phyloP scores from a whole-genome alignment of 208 protist genomes.

The Hexamita inflata region DNA sequence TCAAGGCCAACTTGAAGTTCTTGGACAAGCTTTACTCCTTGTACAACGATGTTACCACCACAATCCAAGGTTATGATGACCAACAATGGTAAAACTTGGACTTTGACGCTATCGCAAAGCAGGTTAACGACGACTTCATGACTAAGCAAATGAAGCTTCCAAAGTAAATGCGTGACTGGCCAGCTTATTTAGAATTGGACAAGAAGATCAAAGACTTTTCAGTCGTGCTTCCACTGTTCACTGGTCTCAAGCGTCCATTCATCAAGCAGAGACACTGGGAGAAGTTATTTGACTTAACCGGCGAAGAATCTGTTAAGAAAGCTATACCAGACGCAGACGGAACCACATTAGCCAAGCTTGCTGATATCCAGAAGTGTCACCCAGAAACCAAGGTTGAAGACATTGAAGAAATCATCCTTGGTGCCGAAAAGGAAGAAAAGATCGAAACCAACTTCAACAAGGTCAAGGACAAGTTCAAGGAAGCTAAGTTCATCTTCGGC shows the following conservation, averaged over 20 bases:
- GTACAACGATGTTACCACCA: conserved; percentile 74
- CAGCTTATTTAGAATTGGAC: conserved; percentile 75
- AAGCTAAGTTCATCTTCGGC: conserved; percentile 69
- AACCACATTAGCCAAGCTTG: conserved; percentile 77
- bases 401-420: conserved; percentile 75
- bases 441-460: conserved; percentile 73
- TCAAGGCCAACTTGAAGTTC: conserved; percentile 71
- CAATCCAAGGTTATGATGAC: conserved; percentile 74
- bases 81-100: conserved; percentile 75
- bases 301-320: conserved; percentile 47
- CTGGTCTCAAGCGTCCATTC: conserved; percentile 65
- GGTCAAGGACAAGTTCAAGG: conserved; percentile 65
- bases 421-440: conserved; percentile 75
- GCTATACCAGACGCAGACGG: conserved; percentile 57
- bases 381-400: conserved; percentile 66
- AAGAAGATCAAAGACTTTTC: conserved; percentile 77
- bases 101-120: conserved; percentile 69
- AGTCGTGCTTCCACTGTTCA: conserved; percentile 72
- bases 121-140: conserved; percentile 67
- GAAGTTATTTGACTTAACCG: conserved; percentile 55
- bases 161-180: conserved; percentile 71
- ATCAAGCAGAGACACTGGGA: conserved; percentile 79
- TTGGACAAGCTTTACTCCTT: conserved; percentile 76
- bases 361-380: conserved; percentile 68
- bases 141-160: conserved; percentile 65